Evolutionary conservation across 257 asterid genomes (phyloP).

Genomic region (Solanum stenotomum): DNA sequence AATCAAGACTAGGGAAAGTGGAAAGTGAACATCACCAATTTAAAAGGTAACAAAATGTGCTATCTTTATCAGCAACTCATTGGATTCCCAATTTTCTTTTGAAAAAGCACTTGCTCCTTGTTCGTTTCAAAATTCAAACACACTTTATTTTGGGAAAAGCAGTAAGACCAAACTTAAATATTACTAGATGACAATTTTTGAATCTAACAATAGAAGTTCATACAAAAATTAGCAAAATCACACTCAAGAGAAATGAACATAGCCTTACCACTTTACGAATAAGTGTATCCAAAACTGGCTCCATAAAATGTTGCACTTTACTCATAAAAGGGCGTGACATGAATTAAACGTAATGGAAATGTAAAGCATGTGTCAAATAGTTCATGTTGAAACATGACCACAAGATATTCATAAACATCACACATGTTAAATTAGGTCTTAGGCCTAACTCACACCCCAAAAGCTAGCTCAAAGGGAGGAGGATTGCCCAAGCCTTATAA

Average conservation of each 20-base stretch:
- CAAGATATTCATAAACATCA: too few species aligned
- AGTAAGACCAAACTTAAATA: not conserved
- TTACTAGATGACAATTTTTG: not conserved
- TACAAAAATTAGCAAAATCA: not conserved
- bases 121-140: not conserved
- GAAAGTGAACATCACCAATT: not conserved
- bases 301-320: conserved; percentile 55
- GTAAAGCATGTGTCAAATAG: too few species aligned
- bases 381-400: too few species aligned
- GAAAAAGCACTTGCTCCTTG: not conserved
- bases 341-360: too few species aligned
- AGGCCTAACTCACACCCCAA: too few species aligned
- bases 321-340: conserved; percentile 8
- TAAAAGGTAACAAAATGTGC: not conserved
- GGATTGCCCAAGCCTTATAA: too few species aligned
- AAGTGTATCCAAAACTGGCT: conserved; percentile 80
- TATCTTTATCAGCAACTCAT: not conserved
- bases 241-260: not conserved
- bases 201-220: not conserved
- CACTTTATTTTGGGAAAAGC: not conserved
- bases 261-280: conserved; percentile 77
- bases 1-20: not conserved
- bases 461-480: too few species aligned
- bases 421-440: too few species aligned
- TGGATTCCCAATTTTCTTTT: not conserved